Percentiles rank a stretch among this genome's conserved stretches.
Evolutionary conservation across 1,284 basidiomycete species (phyloP).

Genomic region (Trichosporon ovoides): DNA sequence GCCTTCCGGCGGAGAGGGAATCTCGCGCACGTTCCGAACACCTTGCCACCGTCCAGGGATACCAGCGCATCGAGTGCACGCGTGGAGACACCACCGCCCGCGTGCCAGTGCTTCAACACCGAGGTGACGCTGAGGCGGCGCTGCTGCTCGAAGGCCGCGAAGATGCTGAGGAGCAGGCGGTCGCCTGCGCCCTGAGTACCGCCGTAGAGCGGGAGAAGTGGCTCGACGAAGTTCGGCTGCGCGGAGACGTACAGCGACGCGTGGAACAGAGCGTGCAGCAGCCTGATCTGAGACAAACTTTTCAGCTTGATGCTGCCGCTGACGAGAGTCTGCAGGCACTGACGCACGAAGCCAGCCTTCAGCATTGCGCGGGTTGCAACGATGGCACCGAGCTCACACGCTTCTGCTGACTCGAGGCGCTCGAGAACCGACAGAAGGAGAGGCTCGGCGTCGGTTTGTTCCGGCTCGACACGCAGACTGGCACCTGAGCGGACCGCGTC

Average conservation of each 20-base stretch:
- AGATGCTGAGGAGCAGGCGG: slow-evolving; percentile 62
- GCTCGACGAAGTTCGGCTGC: slow-evolving; percentile 72
- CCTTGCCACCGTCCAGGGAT: slow-evolving; percentile 62
- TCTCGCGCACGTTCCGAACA: slow-evolving; percentile 66
- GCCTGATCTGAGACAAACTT: slow-evolving; percentile 22
- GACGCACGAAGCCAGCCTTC: slow-evolving; percentile 53
- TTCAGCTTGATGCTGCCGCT: background rate
- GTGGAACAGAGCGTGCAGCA: slow-evolving; percentile 64
- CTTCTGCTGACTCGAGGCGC: slow-evolving; percentile 52
- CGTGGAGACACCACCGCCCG: slow-evolving; percentile 50
- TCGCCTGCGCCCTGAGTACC: slow-evolving; percentile 65
- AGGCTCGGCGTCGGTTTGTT: slow-evolving; percentile 65
- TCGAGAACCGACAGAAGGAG: slow-evolving; percentile 63
- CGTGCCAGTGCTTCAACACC: slow-evolving; percentile 61
- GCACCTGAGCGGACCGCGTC: slow-evolving; percentile 4
- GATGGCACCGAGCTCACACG: slow-evolving; percentile 55
- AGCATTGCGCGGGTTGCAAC: slow-evolving; percentile 49
- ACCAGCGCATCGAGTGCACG: slow-evolving; percentile 61
- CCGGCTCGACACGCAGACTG: slow-evolving; percentile 45
- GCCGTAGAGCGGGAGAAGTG: slow-evolving; percentile 65
- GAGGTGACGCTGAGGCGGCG: slow-evolving; percentile 62
- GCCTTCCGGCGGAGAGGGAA: slow-evolving; percentile 55
- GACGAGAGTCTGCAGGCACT: slow-evolving; percentile 28
- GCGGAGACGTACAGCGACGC: slow-evolving; percentile 73
- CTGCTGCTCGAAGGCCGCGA: slow-evolving; percentile 70